Evolutionary conservation across 75 land plant genomes (phyloP).

Genomic region (Azolla pinnata): DNA sequence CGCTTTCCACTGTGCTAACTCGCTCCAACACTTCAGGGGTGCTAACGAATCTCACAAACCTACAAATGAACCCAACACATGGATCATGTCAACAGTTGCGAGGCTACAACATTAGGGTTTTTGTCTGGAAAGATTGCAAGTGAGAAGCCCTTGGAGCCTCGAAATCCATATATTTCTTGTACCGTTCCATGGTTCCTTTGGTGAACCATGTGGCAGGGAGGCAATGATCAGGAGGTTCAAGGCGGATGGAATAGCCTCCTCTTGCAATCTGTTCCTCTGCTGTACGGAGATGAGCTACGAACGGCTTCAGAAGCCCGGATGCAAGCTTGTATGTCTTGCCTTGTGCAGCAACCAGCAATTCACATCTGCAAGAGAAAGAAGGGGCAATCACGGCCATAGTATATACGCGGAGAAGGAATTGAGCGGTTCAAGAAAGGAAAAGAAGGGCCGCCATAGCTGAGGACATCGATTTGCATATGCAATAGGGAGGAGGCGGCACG

Average conservation of each 20-base stretch:
- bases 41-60: conserved; percentile 75
- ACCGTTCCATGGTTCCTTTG: conserved; percentile 62
- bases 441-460: too few relatives aligned
- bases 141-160: too few relatives aligned
- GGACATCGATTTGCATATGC: too few relatives aligned
- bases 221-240: conserved; percentile 23
- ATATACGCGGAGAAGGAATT: too few relatives aligned
- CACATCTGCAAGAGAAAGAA: conserved; percentile 30
- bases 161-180: too few relatives aligned
- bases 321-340: conserved; percentile 44
- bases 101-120: too few relatives aligned
- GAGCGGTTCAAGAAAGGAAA: too few relatives aligned
- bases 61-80: too few relatives aligned
- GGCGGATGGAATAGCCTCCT: conserved; percentile 56
- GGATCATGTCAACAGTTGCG: too few relatives aligned
- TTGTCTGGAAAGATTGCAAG: too few relatives aligned
- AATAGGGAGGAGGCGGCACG: too few relatives aligned
- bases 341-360: conserved; percentile 35
- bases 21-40: conserved; percentile 84
- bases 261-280: conserved; percentile 54
- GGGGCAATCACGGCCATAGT: not conserved
- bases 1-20: conserved; percentile 52
- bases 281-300: conserved; percentile 39
- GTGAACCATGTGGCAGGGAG: conserved; percentile 49
- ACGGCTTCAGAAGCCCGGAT: conserved; percentile 58